Evolutionary conservation across 495 filamentous ascomycete species (phyloP), one percentile per base, ranked within the genome.

Genomic region (Penicilliopsis zonata): DNA sequence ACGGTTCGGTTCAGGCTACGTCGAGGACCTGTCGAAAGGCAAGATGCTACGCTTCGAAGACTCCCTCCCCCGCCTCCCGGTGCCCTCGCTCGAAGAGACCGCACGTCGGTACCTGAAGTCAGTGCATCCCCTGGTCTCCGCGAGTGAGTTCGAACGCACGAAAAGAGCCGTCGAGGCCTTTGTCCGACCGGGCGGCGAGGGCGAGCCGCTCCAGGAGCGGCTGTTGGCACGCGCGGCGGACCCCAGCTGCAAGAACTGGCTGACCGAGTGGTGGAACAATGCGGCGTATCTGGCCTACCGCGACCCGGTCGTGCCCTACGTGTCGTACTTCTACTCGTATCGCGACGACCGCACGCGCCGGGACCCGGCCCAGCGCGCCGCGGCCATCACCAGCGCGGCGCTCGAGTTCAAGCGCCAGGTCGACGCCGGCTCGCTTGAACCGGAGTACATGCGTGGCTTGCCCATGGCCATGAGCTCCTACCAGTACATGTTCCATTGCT

Each of bases 321-420:
- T 99, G 42, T 93, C 85, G 53, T 99, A 99, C 69, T 99, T 99
- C 63, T 99, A 99, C 66, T 94, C 86, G 21, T 88, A 94, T 69
- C 74, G 81, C 34, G 92, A 99, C 55, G 92, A 99, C 53, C 77
- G 86, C 31, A 69, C 78, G 47, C 76, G 88, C 34, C 78, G 86
- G 21, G 70, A 93, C 61, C 92, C 90, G 3, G 81, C 78, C 36
- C 88, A 90, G 66, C 81, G 92, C 36, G 92, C 92, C 9, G 92
- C 92, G 1, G 86, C 86, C 28, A 75, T 99, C 42, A 76, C 82
- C 2, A 82, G 80, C 8, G 82, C 82, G 2, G 75, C 75, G 3
- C 70, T 99, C 22, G 81, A 88, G 50, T 96, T 99, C 73, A 93
- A 94, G 71, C 78, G 78, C 52, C 74, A 85, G 60, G 90, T 96